Base-by-base conservation (phyloP, 306 rosid species). In the Ormosia emarginata region DNA sequence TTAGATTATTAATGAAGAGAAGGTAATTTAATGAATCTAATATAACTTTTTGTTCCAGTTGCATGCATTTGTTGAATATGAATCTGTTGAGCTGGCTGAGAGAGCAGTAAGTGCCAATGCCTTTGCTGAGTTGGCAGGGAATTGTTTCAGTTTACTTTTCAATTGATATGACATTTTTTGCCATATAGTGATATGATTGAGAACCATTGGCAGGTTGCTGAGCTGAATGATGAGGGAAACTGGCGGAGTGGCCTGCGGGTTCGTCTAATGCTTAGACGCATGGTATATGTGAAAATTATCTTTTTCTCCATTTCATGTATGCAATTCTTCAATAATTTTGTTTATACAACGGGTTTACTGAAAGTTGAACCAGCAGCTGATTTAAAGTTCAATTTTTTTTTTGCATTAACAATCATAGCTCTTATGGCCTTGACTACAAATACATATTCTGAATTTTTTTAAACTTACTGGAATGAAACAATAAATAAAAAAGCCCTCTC, bases 31-130 rank as follows among this genome's bases (percentile, higher is more conserved):
- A 61, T 78, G 71, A 81, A 83, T 80, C 90, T 87, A 79, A 89
- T 62, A 24, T 18, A 44, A 37, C 39, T 84, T 50, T 78, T 83
- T 84, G 75, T 89, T 77, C 81, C 88, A 95, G 99, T 89, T 94
- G 91, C 99, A 95, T 86, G 99, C 99, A 72, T 95, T 95, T 85
- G 98, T 95, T 71, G 99, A 95, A 86, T 95, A 93, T 84, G 97
- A 90, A 77, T 90, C 98, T 52, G 91, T 90, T 68, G 99, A 92
- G 87, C 83, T 93, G 85, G 99, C 98, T 18, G 99, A 95, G 91
- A 95, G 86, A 84, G 98, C 99, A 57, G 99, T 95, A 81, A 93
- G 98, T 89, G 79, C 44, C 76, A 61, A 11, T 64, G 10, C 59
- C 78, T 84, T 73, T 77, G 53, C 53, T 56, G 67, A 55, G 84